phyloP scores from a whole-genome alignment of 805 yeast species.

The Suhomyces sp. region DNA sequence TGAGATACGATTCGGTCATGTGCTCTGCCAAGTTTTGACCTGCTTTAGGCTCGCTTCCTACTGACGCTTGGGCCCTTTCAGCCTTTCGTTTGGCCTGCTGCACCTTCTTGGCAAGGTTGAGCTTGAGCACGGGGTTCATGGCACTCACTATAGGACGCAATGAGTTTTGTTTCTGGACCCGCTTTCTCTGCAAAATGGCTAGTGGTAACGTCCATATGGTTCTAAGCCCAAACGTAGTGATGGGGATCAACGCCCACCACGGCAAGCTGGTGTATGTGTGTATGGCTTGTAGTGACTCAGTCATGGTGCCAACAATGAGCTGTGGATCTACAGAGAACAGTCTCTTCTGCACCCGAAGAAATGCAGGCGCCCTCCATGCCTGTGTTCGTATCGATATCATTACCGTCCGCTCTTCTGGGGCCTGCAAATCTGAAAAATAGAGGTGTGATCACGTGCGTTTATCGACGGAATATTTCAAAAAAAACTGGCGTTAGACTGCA shows the following conservation, averaged over 20 bases:
- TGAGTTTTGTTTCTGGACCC: conserved; percentile 67
- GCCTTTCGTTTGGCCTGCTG: conserved; percentile 31
- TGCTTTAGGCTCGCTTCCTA: conserved; percentile 13
- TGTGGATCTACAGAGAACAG: conserved; percentile 30
- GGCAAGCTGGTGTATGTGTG: conserved; percentile 65
- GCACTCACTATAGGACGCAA: conserved; percentile 71
- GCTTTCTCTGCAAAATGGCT: conserved; percentile 65
- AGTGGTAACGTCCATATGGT: conserved; percentile 71
- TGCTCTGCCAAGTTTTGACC: conserved; percentile 1
- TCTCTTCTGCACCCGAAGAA: background rate
- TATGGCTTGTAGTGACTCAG: conserved; percentile 41
- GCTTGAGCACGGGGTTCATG: conserved; percentile 68
- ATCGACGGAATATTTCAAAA: background rate
- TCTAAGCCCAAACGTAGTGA: conserved; percentile 65
- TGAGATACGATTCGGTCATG: conserved; percentile 7
- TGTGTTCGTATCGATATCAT: background rate
- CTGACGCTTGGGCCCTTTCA: conserved; percentile 11
- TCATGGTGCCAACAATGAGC: conserved; percentile 27
- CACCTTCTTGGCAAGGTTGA: conserved; percentile 50
- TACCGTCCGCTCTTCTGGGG: background rate
- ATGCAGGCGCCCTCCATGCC: background rate
- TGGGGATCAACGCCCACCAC: conserved; percentile 81
- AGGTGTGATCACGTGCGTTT: background rate
- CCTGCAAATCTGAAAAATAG: background rate
- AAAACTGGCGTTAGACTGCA: background rate